Evolutionary conservation across 192 early-diverging fungal species (phyloP).

Genomic region (Gorgonomyces haynaldii): DNA sequence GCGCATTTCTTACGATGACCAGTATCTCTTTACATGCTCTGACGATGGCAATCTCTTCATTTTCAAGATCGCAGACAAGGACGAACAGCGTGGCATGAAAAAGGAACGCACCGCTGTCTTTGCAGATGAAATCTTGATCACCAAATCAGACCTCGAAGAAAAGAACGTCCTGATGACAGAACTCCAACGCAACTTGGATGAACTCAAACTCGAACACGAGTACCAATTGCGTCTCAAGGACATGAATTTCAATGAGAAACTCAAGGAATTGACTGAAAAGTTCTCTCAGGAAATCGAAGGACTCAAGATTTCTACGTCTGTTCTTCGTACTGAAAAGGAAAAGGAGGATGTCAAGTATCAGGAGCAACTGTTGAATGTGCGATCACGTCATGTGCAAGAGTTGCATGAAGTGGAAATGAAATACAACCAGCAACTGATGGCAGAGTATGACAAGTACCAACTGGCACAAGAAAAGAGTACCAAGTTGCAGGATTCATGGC

Average conservation of each 20-base stretch:
- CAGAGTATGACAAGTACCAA: conserved; percentile 49
- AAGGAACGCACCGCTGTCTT: conserved; percentile 18
- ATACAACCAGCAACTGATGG: conserved; percentile 45
- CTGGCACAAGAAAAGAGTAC: conserved; percentile 19
- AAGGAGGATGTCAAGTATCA: conserved; percentile 43
- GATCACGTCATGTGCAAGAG: conserved; percentile 20
- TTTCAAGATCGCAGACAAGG: conserved; percentile 34
- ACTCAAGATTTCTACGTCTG: conserved; percentile 31
- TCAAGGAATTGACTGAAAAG: conserved; percentile 44
- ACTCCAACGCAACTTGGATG: conserved; percentile 35
- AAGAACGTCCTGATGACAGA: conserved; percentile 36
- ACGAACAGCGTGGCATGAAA: conserved; percentile 20
- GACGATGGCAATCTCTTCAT: conserved; percentile 41
- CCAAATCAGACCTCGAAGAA: conserved; percentile 49
- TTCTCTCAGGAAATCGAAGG: conserved; percentile 40
- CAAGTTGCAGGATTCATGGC: conserved; percentile 34
- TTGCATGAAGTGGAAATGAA: conserved; percentile 41
- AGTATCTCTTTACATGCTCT: conserved; percentile 30
- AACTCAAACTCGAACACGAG: conserved; percentile 51
- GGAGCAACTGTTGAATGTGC: conserved; percentile 22
- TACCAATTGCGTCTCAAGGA: conserved; percentile 51
- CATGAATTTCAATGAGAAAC: conserved; percentile 49
- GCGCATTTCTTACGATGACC: conserved; percentile 34
- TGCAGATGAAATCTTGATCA: conserved; percentile 49
- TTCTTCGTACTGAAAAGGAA: conserved; percentile 39